Evolutionary conservation across 2,329 filamentous ascomycete species (phyloP).

Genomic region (Hypoxylon sp.): DNA sequence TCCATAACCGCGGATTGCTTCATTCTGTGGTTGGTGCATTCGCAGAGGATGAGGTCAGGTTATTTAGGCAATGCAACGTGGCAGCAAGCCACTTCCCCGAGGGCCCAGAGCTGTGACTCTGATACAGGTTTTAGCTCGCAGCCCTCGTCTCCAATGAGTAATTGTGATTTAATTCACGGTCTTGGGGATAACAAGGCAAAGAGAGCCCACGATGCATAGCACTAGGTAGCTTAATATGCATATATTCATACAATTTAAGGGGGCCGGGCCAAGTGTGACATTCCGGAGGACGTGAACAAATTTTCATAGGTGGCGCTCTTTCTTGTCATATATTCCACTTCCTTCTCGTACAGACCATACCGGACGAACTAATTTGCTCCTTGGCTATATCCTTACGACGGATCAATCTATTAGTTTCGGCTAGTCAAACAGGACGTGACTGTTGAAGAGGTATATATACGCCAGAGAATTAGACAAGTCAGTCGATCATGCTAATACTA

Average conservation of each 20-base stretch:
- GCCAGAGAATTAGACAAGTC: background rate
- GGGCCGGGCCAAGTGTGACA: too few relatives aligned
- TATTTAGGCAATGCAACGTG: constrained; percentile 86
- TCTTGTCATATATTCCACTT: background rate
- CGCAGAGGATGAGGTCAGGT: constrained; percentile 77
- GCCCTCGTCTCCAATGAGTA: background rate
- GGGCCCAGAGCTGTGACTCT: constrained; percentile 58
- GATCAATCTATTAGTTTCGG: background rate
- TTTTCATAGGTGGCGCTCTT: background rate
- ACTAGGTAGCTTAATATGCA: too few relatives aligned
- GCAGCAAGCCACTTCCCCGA: constrained; percentile 73
- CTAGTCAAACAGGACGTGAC: background rate
- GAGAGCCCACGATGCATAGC: background rate
- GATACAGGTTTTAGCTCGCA: background rate
- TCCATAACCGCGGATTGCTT: constrained; percentile 82
- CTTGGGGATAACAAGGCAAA: background rate
- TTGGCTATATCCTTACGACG: background rate
- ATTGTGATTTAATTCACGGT: background rate
- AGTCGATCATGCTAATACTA: background rate
- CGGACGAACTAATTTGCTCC: background rate
- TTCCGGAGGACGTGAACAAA: background rate
- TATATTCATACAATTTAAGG: too few relatives aligned
- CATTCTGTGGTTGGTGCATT: constrained; percentile 85
- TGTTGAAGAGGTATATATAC: background rate
- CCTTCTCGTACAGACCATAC: background rate